Evolutionary conservation across 805 yeast species (phyloP).

Genomic region (Candida sanyiensis): DNA sequence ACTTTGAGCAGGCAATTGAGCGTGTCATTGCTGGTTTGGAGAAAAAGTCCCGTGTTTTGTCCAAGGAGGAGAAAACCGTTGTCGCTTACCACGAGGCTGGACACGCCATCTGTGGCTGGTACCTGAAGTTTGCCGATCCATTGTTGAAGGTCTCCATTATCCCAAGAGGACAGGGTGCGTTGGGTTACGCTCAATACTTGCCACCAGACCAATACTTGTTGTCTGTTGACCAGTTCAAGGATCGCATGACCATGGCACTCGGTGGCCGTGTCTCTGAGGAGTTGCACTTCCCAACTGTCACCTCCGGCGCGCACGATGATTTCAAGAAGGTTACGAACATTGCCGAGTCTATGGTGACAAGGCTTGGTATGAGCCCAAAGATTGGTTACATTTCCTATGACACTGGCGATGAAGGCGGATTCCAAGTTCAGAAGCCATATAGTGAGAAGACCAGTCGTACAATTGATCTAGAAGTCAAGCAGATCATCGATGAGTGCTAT

Average conservation of each 20-base stretch:
- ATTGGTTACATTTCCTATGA: constrained; percentile 64
- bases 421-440: constrained; percentile 55
- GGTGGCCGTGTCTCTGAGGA: constrained; percentile 95
- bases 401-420: constrained; percentile 44
- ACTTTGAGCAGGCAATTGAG: constrained; percentile 95
- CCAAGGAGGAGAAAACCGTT: constrained; percentile 79
- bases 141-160: constrained; percentile 91
- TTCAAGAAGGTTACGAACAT: constrained; percentile 85
- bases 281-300: constrained; percentile 77
- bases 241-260: constrained; percentile 88
- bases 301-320: constrained; percentile 90
- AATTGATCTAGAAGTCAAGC: constrained; percentile 65
- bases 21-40: constrained; percentile 96
- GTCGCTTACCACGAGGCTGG: constrained; percentile 99
- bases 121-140: constrained; percentile 84
- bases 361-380: constrained; percentile 80
- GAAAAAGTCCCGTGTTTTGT: constrained; percentile 76
- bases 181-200: constrained; percentile 95
- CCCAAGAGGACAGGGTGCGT: constrained; percentile 94
- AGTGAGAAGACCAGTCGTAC: constrained; percentile 64
- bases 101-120: constrained; percentile 99
- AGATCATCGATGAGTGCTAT: constrained; percentile 63
- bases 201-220: constrained; percentile 85
- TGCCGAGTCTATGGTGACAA: constrained; percentile 86
- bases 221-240: constrained; percentile 67